phyloP scores from a whole-genome alignment of 345 rosid species.

The Citrus medica region DNA sequence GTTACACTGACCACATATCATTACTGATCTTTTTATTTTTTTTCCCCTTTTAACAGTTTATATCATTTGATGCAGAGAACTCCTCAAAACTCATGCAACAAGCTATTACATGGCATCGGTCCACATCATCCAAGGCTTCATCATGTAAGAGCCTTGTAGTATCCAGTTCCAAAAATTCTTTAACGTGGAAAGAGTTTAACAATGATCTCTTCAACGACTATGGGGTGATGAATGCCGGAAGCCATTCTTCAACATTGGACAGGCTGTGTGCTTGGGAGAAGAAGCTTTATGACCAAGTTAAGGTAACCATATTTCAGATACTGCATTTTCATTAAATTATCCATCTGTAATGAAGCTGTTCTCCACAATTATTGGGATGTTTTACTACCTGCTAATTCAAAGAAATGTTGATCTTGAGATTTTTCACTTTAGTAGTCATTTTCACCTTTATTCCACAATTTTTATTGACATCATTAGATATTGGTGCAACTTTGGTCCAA shows the following conservation, averaged over 20 bases:
- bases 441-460: too few species aligned
- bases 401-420: background rate
- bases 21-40: too few species aligned
- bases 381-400: background rate
- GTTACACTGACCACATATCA: too few species aligned
- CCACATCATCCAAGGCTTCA: conserved; percentile 45
- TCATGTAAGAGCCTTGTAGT: conserved; percentile 69
- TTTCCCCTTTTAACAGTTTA: background rate
- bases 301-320: conserved; percentile 31
- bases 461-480: too few species aligned
- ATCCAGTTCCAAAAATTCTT: conserved; percentile 46
- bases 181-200: conserved; percentile 49
- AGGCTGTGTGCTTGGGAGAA: conserved; percentile 76
- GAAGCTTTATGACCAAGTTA: conserved; percentile 71
- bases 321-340: background rate
- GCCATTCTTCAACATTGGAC: conserved; percentile 63
- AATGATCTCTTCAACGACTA: conserved; percentile 62
- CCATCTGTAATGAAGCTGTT: background rate
- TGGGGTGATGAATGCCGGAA: conserved; percentile 76
- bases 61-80: conserved; percentile 41
- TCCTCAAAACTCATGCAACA: conserved; percentile 55
- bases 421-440: background rate
- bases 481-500: too few species aligned
- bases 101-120: conserved; percentile 58
- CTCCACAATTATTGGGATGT: background rate